Evolutionary conservation across 2,329 filamentous ascomycete genomes (phyloP), one percentile per base, ranked within the genome.

Genomic region (Dichotomopilus funicola): DNA sequence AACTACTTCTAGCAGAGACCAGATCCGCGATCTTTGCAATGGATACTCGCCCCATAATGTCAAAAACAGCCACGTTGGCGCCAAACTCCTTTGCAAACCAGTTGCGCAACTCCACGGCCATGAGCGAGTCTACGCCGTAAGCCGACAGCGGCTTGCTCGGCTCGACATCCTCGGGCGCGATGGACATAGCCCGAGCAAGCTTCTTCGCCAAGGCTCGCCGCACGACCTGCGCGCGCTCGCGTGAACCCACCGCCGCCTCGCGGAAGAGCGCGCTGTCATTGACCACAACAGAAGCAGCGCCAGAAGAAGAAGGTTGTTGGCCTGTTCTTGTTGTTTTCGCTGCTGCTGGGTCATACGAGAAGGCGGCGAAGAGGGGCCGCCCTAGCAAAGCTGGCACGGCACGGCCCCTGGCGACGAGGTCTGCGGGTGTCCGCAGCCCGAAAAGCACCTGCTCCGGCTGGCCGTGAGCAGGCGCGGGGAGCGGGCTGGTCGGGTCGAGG

Each of bases 101-200:
- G 34, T 63, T 66, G 0, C 72, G 63, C 33, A 75, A 59, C 55
- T 75, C 73, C 3, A 74, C 64, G 0, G 61, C 65, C 10, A 69
- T 60, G 31, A 71, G 49, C 4, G 61, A 65, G 54, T 71, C 69
- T 9, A 70, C 38, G 1, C 69, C 68, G 5, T 62, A 61, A 19
- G 38, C 45, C 1, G 47, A 49, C 43, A 62, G 31, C 31, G 51
- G 57, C 49, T 56, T 53, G n/a, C 27, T 42, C n/a, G 46, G 12
- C 40, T 60, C 60, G 11, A 62, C 43, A 38, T 62, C 60, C 8
- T 59, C 56, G 42, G 36, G 10, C 40, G 42, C 46, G 12, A 54
- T 53, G 37, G 31, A 49, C 50, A 56, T 37, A 11, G 51, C 44
- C 5, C 33, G 10, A 19, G 56, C 56, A 27, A 61, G 49, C 56